Conservation (phyloP, 2,329 filamentous ascomycete genomes). For the Neopestalotiopsis clavispora region DNA sequence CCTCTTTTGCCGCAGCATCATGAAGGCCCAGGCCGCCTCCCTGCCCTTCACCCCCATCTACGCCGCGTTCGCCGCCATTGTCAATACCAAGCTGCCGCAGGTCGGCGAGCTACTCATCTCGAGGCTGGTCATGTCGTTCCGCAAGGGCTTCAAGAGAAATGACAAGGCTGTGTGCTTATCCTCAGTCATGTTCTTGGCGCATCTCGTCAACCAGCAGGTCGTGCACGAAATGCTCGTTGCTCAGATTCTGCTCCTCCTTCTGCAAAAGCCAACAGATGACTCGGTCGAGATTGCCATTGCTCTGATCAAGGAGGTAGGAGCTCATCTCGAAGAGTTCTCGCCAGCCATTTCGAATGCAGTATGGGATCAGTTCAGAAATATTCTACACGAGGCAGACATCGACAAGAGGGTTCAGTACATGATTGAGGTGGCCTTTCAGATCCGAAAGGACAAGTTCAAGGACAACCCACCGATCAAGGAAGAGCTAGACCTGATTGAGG, state of each 20-base stretch:
- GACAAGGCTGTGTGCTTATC: conserved; percentile 96
- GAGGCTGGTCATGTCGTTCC: conserved; percentile 87
- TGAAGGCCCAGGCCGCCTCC: conserved; percentile 97
- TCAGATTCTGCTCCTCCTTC: conserved; percentile 87
- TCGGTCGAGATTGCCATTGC: conserved; percentile 97
- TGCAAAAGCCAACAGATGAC: conserved; percentile 96
- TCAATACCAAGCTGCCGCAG: conserved; percentile 95
- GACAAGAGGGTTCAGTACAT: conserved; percentile 99
- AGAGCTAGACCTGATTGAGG: conserved; percentile 93
- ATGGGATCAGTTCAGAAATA: conserved; percentile 94
- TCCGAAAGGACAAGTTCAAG: conserved; percentile 95
- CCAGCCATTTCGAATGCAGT: conserved; percentile 84
- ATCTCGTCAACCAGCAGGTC: conserved; percentile 95
- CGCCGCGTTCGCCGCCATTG: conserved; percentile 92
- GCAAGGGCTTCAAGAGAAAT: conserved; percentile 93
- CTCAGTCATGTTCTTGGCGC: conserved; percentile 92
- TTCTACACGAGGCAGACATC: conserved; percentile 94
- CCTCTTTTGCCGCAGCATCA: conserved; percentile 92
- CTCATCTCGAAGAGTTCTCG: conserved; percentile 96
- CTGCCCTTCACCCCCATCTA: conserved; percentile 97
- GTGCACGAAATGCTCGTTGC: conserved; percentile 92
- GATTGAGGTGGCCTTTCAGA: conserved; percentile 97
- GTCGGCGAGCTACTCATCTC: conserved; percentile 90
- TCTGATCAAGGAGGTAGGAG: conserved; percentile 89
- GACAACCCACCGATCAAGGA: conserved; percentile 90